Evolutionary conservation across 2,329 filamentous ascomycete genomes (phyloP), one percentile per base, ranked within the genome.

Genomic region (Penicillium sp.): DNA sequence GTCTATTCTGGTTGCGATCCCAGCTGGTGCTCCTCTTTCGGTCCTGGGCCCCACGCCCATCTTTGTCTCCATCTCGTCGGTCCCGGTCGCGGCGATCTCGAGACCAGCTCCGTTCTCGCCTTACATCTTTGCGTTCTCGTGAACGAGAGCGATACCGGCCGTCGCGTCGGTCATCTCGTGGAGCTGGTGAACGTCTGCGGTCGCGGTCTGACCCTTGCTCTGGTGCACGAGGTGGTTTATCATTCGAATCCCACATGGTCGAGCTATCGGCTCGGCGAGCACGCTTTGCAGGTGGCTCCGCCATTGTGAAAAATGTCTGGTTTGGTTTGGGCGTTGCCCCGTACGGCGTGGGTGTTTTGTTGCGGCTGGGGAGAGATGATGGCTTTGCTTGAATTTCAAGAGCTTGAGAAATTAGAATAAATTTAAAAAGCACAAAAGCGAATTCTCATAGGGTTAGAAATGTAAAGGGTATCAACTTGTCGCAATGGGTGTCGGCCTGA

Each of bases 201-300:
- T 56, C 76, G 68, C 55, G 78, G 68, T 69, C 75, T 51, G 65
- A 60, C 22, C 65, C 69, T 52, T 62, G 53, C 31, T 69, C 73
- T 38, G 63, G 59, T 9, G 63, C 63, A 35, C 64, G 66, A 28
- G 64, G 61, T 28, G 60, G 63, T 19, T 63, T 68, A 38, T 75
- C 71, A 50, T 73, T 71, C 54, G 69, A 67, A 59, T 88, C 85
- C 82, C 84, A 84, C 80, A 84, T 84, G 50, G 82, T 78, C 48
- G 80, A 81, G 70, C 81, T 84, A 62, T 87, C 84, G n/a, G 77
- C 77, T 45, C 77, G 73, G 56, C 78, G 77, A 19, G 78, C 69
- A 48, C 80, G 79, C 67, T 82, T 82, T 50, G 78, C 70, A 57
- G 81, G 76, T 61, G 78, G 78, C 63, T 83, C 81, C 25, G 80